phyloP scores from a whole-genome alignment of 768 basidiomycete species.

The Lactarius psammicola region DNA sequence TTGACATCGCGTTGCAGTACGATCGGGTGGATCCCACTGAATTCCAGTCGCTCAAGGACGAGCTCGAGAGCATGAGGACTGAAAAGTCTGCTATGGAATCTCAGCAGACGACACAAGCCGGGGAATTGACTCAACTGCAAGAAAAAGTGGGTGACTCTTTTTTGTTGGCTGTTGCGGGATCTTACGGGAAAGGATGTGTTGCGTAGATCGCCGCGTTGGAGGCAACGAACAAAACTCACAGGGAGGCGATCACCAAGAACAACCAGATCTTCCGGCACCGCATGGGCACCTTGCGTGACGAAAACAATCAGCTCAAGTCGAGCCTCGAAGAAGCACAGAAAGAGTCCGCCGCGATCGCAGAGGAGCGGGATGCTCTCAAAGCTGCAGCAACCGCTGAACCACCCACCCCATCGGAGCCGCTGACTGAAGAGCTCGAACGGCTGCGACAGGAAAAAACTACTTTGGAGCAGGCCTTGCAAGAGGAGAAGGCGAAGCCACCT shows the following conservation, averaged over 20 bases:
- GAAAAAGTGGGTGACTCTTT: constrained; percentile 28
- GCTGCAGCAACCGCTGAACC: constrained; percentile 30
- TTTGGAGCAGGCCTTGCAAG: constrained; percentile 41
- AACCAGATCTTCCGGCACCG: constrained; percentile 26
- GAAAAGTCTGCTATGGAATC: constrained; percentile 32
- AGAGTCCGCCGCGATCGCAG: constrained; percentile 30
- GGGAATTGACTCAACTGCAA: constrained; percentile 13
- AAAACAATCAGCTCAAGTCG: constrained; percentile 24
- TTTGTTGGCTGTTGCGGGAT: too few species aligned
- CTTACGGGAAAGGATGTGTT: constrained; percentile 11
- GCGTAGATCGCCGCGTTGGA: constrained; percentile 28
- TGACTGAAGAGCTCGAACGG: constrained; percentile 33
- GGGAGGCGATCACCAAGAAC: constrained; percentile 22
- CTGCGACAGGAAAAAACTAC: constrained; percentile 39
- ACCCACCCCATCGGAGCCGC: constrained; percentile 8
- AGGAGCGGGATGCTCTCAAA: constrained; percentile 39
- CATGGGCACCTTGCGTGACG: constrained; percentile 22
- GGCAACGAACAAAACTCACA: constrained; percentile 22
- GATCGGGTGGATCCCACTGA: constrained; percentile 88
- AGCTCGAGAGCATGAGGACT: constrained; percentile 49
- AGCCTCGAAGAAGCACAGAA: constrained; percentile 29
- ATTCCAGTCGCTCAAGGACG: constrained; percentile 73
- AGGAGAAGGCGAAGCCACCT: constrained; percentile 36
- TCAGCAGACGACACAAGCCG: neutral
- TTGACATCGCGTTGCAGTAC: constrained; percentile 47